These are phyloP conservation scores for Colletotrichum sp. DNA, from an alignment of 2,329 filamentous ascomycete genomes.

Conservation along the genomic window DNA sequence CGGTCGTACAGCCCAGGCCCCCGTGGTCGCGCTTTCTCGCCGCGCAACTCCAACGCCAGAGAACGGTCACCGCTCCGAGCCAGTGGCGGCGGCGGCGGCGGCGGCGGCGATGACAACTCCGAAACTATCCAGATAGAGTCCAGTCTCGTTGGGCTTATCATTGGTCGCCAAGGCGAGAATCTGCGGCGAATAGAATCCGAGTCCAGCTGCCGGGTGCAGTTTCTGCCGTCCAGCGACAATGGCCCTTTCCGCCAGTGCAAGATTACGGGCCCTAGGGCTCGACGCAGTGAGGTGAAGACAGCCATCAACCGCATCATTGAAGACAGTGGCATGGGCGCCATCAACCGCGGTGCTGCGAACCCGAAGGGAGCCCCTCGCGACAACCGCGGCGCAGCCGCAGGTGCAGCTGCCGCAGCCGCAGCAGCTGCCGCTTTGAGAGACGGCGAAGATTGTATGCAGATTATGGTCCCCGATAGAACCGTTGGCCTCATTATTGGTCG, in stretches of 20 bases:
- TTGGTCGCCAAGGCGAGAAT: constrained; percentile 89
- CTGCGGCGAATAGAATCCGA: constrained; percentile 83
- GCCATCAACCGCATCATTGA: constrained; percentile 89
- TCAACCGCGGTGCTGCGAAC: constrained; percentile 45
- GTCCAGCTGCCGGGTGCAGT: constrained; percentile 84
- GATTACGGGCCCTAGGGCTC: constrained; percentile 75
- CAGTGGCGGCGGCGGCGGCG: constrained; percentile 27
- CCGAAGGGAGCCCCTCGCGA: constrained; percentile 41
- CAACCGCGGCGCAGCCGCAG: constrained; percentile 37
- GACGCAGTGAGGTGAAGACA: constrained; percentile 77
- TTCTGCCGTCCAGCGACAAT: constrained; percentile 77
- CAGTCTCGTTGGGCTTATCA: constrained; percentile 86
- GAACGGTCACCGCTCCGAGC: constrained; percentile 63
- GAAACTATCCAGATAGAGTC: constrained; percentile 89
- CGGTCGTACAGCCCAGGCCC: constrained; percentile 73
- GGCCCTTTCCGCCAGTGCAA: constrained; percentile 82
- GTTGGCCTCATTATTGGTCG: constrained; percentile 94
- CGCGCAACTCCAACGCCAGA: constrained; percentile 56
- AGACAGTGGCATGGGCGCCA: constrained; percentile 67
- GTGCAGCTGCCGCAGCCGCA: constrained; percentile 17
- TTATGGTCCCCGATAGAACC: constrained; percentile 93
- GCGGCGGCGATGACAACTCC: constrained; percentile 65
- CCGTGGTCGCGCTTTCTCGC: constrained; percentile 64
- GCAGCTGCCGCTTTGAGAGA: constrained; percentile 63
- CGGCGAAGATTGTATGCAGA: constrained; percentile 85